Evolutionary conservation across 164 flowering plant genomes (phyloP), one percentile per base, ranked within the genome.

Genomic region (Sextonia rubra): DNA sequence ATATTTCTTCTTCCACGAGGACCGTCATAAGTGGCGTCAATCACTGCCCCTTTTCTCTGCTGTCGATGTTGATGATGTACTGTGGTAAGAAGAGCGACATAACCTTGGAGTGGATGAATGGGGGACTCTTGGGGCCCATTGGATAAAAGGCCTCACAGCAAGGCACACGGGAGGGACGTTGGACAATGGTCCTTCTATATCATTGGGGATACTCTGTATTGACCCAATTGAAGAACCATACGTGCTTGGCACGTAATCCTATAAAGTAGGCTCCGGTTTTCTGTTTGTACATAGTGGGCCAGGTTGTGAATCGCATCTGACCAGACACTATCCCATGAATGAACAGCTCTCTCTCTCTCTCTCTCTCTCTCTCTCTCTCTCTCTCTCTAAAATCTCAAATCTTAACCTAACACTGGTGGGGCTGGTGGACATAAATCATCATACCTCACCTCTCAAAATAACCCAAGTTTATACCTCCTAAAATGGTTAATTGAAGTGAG

Each of bases 21-120:
- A 52, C 58, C 12, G n/a, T 8, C 11, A 37, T 37, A 37, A 37
- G 44, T 37, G 44, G 44, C 44, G 11, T 37, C 44, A 5, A 37
- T 37, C 44, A 7, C 44, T 32, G 44, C 44, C 0, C 44, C 44
- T 64, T 29, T 64, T 32, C 68, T 2, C 27, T 14, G 32, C 47
- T 32, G 17, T 22, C 24, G n/a, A n/a, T 66, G 24, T 18, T 66
- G 49, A 66, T 30, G n/a, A 60, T 70, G 73, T 71, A 71, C 73
- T 60, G 44, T 15, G 66, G 1, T 17, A 6, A n/a, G 58, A 27
- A 63, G 27, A 4, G 44, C 62, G 74, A 71, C 74, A 71, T 63
- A 47, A 71, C 74, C 67, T 71, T 23, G 47, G 68, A 23, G 62
- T 60, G 71, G 60, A 69, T 1, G 22, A 52, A 17, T 15, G 37